Evolutionary conservation across 1,139 yeast species (phyloP).

Genomic region (Neolecta irregularis): DNA sequence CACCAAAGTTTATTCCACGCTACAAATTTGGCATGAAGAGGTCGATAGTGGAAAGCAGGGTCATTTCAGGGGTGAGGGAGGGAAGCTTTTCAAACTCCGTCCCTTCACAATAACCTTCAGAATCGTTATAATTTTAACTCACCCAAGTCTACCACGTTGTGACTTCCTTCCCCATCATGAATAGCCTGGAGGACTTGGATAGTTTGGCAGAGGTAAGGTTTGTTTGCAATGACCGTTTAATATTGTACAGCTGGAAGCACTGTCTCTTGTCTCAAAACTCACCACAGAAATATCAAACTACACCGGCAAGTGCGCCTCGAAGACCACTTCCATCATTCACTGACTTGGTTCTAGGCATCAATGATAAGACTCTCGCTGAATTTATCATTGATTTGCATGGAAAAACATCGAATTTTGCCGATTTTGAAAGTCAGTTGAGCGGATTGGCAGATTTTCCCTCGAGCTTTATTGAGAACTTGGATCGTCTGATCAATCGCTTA

Average conservation of each 20-base stretch:
- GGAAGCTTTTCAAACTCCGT: too few relatives aligned
- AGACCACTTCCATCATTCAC: not conserved
- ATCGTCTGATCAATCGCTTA: conserved; percentile 24
- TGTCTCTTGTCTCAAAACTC: conserved; percentile 24
- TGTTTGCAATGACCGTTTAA: too few relatives aligned
- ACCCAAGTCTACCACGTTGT: too few relatives aligned
- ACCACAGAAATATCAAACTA: conserved; percentile 24
- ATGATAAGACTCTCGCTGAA: conserved; percentile 39
- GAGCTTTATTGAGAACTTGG: conserved; percentile 28
- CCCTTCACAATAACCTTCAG: too few relatives aligned
- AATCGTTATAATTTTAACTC: too few relatives aligned
- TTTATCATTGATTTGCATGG: conserved; percentile 39
- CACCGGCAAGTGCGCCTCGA: conserved; percentile 18
- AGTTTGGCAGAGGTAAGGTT: too few relatives aligned
- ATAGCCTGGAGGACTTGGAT: too few relatives aligned
- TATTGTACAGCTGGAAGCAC: conserved; percentile 24
- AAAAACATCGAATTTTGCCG: conserved; percentile 24
- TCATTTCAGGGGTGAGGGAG: too few relatives aligned
- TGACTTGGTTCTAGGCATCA: conserved; percentile 18
- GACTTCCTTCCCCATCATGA: too few relatives aligned
- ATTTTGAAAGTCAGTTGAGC: conserved; percentile 32
- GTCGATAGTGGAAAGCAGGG: too few relatives aligned
- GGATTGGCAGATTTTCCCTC: conserved; percentile 46
- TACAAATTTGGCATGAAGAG: too few relatives aligned
- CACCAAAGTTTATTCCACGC: too few relatives aligned